Percentiles rank a stretch among this genome's conserved stretches.
Conservation (phyloP, 139 green algal genomes). For the Nannochloris sp. region DNA sequence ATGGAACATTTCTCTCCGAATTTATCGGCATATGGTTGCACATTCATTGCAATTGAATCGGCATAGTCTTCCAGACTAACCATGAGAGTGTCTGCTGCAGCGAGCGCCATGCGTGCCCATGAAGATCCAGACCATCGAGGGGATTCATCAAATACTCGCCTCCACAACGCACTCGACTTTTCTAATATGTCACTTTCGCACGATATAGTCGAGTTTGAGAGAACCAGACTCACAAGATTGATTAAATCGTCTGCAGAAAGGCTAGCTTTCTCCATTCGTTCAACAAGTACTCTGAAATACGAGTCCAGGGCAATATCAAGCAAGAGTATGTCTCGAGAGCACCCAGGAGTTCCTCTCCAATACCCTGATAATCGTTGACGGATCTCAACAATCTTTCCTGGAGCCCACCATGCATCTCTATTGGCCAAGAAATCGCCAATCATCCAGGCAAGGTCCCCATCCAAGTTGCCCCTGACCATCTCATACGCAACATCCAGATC, state of each 20-base stretch:
- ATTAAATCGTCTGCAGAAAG: constrained; percentile 51
- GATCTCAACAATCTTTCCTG: constrained; percentile 81
- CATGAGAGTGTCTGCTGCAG: constrained; percentile 48
- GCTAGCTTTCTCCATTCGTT: constrained; percentile 45
- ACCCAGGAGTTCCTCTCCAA: constrained; percentile 45
- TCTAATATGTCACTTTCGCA: constrained; percentile 46
- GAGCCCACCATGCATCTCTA: constrained; percentile 82
- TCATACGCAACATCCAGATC: constrained; percentile 72
- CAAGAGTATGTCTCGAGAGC: constrained; percentile 69
- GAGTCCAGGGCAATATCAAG: constrained; percentile 86
- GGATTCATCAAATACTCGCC: constrained; percentile 24
- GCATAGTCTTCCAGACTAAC: constrained; percentile 56
- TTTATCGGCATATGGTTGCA: constrained; percentile 59
- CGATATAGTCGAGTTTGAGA: constrained; percentile 48
- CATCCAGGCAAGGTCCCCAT: constrained; percentile 52
- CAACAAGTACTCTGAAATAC: constrained; percentile 69
- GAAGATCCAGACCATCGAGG: constrained; percentile 41
- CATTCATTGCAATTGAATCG: constrained; percentile 48
- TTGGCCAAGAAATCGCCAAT: constrained; percentile 71
- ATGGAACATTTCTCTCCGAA: constrained; percentile 47
- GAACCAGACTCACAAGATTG: constrained; percentile 45
- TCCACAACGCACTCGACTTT: constrained; percentile 32
- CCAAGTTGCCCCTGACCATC: constrained; percentile 60
- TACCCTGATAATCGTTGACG: constrained; percentile 47
- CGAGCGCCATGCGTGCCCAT: constrained; percentile 56